phyloP scores from a whole-genome alignment of 495 filamentous ascomycete species.

The Aspergillus kassunensis region DNA sequence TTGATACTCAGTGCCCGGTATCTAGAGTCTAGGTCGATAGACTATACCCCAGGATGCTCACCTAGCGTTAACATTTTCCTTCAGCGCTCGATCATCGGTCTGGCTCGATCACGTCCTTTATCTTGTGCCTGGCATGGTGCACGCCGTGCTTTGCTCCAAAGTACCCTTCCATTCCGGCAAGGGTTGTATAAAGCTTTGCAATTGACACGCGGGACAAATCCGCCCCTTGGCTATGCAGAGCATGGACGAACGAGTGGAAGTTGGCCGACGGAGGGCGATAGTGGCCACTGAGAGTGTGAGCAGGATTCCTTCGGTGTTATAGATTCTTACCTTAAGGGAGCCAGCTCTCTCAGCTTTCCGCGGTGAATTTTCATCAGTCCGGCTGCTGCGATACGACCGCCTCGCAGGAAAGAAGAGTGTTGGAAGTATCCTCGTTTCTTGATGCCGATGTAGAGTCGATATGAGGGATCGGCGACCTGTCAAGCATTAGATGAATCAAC shows the following conservation, averaged over 20 bases:
- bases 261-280: constrained; percentile 79
- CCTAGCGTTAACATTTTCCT: too few species aligned
- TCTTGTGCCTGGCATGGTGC: constrained; percentile 40
- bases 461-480: constrained; percentile 67
- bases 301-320: constrained; percentile 32
- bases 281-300: constrained; percentile 58
- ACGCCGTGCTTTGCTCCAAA: constrained; percentile 56
- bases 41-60: too few species aligned
- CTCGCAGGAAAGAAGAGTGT: constrained; percentile 83
- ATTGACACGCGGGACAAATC: constrained; percentile 77
- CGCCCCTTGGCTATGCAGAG: constrained; percentile 66
- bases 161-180: constrained; percentile 81
- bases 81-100: too few species aligned
- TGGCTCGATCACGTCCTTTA: constrained; percentile 11
- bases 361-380: constrained; percentile 81
- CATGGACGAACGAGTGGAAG: constrained; percentile 73
- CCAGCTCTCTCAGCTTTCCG: constrained; percentile 61
- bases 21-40: too few species aligned
- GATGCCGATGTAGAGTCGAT: constrained; percentile 85
- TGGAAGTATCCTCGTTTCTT: constrained; percentile 87
- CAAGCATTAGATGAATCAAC: background rate
- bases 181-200: constrained; percentile 73
- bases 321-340: constrained; percentile 31
- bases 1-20: too few species aligned
- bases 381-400: constrained; percentile 73